A percentile compares a stretch with the other conserved stretches of the same genome.
Conservation (phyloP, 2,329 filamentous ascomycete genomes). For the Epichloe hybrida region DNA sequence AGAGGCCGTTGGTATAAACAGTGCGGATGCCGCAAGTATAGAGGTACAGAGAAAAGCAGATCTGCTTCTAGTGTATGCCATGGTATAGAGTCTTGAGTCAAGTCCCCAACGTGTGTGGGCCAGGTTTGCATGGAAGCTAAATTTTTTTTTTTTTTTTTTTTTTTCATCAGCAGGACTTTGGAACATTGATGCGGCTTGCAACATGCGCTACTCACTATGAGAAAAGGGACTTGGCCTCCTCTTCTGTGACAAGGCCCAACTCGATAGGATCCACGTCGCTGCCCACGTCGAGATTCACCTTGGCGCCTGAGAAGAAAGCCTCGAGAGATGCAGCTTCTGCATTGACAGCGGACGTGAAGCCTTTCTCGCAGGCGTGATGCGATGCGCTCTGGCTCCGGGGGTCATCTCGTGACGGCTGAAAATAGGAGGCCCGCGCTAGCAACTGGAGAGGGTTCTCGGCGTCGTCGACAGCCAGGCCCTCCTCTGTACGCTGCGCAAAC, state of each 20-base stretch:
- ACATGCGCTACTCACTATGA: slow-evolving; percentile 37
- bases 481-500: slow-evolving; percentile 23
- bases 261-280: slow-evolving; percentile 54
- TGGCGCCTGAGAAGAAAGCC: slow-evolving; percentile 53
- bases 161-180: not conserved
- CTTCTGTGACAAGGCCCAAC: slow-evolving; percentile 52
- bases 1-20: slow-evolving; percentile 51
- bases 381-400: slow-evolving; percentile 15
- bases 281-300: slow-evolving; percentile 48
- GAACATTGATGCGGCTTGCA: not conserved
- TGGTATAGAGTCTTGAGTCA: slow-evolving; percentile 52
- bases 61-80: slow-evolving; percentile 49
- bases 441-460: slow-evolving; percentile 64
- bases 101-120: slow-evolving; percentile 64
- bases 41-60: slow-evolving; percentile 62
- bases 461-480: slow-evolving; percentile 51
- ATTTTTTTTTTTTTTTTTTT: too few species aligned
- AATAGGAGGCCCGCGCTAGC: slow-evolving; percentile 58
- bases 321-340: slow-evolving; percentile 30
- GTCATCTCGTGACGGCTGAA: slow-evolving; percentile 37
- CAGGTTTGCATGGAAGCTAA: slow-evolving; percentile 54
- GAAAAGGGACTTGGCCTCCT: slow-evolving; percentile 52
- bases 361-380: slow-evolving; percentile 8
- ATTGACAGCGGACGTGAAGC: slow-evolving; percentile 9
- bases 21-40: slow-evolving; percentile 52